Percentiles rank a stretch among this genome's conserved stretches.
Conservation (phyloP, 2,329 filamentous ascomycete species). For the Trichoderma sp. region DNA sequence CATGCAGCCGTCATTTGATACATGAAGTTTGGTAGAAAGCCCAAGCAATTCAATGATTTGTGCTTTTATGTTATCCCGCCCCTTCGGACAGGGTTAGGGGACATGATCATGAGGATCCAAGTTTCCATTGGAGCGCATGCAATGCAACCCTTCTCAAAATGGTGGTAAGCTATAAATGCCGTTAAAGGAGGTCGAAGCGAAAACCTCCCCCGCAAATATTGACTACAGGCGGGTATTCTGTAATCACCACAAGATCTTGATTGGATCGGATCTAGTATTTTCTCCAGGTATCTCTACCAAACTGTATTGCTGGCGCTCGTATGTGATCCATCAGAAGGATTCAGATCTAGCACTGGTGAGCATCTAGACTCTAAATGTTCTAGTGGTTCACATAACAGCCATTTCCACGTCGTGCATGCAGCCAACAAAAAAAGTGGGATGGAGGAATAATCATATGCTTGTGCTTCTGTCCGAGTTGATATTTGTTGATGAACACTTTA, state of each 20-base stretch:
- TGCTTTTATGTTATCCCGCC: background rate
- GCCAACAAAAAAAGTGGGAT: background rate
- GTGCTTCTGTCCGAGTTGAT: background rate
- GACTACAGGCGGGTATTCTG: background rate
- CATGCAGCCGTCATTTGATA: conserved; percentile 1
- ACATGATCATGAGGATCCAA: background rate
- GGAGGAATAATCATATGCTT: background rate
- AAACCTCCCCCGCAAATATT: background rate
- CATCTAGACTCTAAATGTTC: background rate
- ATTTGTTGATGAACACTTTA: background rate
- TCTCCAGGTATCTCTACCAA: background rate
- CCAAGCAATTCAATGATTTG: background rate
- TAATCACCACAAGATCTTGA: background rate
- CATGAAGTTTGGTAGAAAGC: background rate
- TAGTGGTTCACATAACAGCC: background rate
- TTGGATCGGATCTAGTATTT: background rate
- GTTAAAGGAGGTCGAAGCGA: background rate
- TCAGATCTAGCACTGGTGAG: background rate
- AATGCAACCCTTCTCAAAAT: background rate
- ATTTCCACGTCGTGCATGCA: background rate
- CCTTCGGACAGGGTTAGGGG: background rate
- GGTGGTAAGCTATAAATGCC: background rate
- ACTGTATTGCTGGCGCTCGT: background rate
- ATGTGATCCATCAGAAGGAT: background rate
- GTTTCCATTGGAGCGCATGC: conserved; percentile 5